Conservation (phyloP, 2,329 filamentous ascomycete species). For the Verticillium isaacii region DNA sequence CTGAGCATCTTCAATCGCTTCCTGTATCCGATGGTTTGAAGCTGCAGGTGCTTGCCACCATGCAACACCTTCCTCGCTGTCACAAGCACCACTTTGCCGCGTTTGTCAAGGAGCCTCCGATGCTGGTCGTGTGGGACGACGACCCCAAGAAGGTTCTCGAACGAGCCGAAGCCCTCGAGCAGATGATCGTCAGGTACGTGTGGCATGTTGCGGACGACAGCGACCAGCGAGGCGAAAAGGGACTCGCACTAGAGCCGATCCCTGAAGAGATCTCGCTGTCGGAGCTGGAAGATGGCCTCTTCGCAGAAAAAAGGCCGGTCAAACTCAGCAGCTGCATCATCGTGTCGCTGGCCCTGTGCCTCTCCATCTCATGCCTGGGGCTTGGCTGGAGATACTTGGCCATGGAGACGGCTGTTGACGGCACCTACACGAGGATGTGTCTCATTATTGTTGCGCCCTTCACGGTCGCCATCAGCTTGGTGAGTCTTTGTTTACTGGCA, state of each 20-base stretch:
- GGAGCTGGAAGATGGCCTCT: conserved; percentile 36
- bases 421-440: conserved; percentile 46
- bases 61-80: conserved; percentile 50
- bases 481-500: conserved; percentile 3
- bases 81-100: conserved; percentile 63
- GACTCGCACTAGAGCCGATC: conserved; percentile 14
- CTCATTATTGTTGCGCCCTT: conserved; percentile 46
- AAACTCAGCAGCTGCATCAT: conserved; percentile 51
- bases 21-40: conserved; percentile 53
- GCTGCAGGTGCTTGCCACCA: conserved; percentile 55
- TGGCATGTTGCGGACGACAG: conserved; percentile 41
- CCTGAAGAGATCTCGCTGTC: conserved; percentile 29
- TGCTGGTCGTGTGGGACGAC: conserved; percentile 60
- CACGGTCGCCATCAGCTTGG: conserved; percentile 52
- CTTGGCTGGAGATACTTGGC: conserved; percentile 50
- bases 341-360: conserved; percentile 43
- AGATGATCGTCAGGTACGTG: conserved; percentile 50
- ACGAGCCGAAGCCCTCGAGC: conserved; percentile 46
- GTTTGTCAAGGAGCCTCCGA: conserved; percentile 51
- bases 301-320: conserved; percentile 36
- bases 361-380: conserved; percentile 49
- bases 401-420: conserved; percentile 48
- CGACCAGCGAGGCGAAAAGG: conserved; percentile 32
- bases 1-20: conserved; percentile 34
- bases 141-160: conserved; percentile 51